These are phyloP conservation scores for Rasamsonia emersonii DNA, from an alignment of 2,329 filamentous ascomycete genomes.

Conservation along the genomic window DNA sequence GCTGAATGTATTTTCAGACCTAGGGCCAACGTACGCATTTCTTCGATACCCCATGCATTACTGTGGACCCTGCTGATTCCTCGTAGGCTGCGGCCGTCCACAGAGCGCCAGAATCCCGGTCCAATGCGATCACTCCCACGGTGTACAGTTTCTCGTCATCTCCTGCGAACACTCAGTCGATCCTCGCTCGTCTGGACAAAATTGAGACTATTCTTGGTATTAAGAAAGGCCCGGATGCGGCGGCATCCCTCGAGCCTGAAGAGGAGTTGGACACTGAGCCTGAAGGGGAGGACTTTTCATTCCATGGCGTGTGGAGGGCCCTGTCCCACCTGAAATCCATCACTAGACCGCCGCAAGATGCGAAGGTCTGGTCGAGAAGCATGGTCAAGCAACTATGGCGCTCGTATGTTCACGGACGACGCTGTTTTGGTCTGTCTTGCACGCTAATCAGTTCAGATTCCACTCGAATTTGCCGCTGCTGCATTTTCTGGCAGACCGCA, in stretches of 20 bases:
- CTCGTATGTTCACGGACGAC: slow-evolving; percentile 13
- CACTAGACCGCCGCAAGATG: slow-evolving; percentile 13
- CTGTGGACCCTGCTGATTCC: slow-evolving; percentile 1
- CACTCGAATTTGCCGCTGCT: slow-evolving; percentile 19
- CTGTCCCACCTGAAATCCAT: slow-evolving; percentile 16
- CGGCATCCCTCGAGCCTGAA: slow-evolving; percentile 1
- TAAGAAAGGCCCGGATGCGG: slow-evolving; percentile 5
- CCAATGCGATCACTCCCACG: slow-evolving; percentile 3
- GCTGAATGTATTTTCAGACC: slow-evolving; percentile 19
- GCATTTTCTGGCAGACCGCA: slow-evolving; percentile 20
- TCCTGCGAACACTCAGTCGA: slow-evolving; percentile 10
- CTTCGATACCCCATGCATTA: neutral
- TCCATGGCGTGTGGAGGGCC: slow-evolving; percentile 15
- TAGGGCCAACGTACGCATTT: slow-evolving; percentile 19
- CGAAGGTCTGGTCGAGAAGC: slow-evolving; percentile 16
- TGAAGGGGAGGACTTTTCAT: slow-evolving; percentile 6
- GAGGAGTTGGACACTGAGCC: slow-evolving; percentile 11
- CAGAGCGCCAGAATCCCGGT: slow-evolving; percentile 9
- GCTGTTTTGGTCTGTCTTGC: neutral
- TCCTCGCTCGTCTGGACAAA: slow-evolving; percentile 17
- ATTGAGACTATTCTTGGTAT: slow-evolving; percentile 19
- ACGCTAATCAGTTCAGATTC: slow-evolving; percentile 13
- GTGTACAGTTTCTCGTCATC: slow-evolving; percentile 3
- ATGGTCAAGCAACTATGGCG: slow-evolving; percentile 18
- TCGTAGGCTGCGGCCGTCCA: slow-evolving; percentile 19